phyloP scores from a whole-genome alignment of 2,329 filamentous ascomycete species.

The Aspergillus luchuensis region DNA sequence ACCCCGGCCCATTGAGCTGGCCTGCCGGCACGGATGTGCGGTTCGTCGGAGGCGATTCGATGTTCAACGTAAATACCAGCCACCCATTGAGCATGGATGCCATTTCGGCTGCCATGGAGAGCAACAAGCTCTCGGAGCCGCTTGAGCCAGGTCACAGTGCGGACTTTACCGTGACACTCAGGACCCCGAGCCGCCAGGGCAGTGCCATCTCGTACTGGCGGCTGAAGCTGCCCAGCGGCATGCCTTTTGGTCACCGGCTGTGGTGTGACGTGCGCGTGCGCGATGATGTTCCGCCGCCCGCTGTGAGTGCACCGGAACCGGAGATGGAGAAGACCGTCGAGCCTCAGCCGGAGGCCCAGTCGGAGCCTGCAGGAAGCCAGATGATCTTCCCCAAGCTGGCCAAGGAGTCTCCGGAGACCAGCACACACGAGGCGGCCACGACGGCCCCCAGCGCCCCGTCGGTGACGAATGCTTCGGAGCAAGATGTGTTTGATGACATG shows the following conservation, averaged over 20 bases:
- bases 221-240: slow-evolving; percentile 75
- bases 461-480: slow-evolving; percentile 52
- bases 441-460: slow-evolving; percentile 37
- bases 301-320: slow-evolving; percentile 14
- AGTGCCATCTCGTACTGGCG: slow-evolving; percentile 96
- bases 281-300: slow-evolving; percentile 18
- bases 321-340: slow-evolving; percentile 29
- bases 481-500: slow-evolving; percentile 55
- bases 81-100: slow-evolving; percentile 77
- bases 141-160: slow-evolving; percentile 74
- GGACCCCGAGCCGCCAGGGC: slow-evolving; percentile 74
- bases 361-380: slow-evolving; percentile 56
- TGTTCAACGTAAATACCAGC: slow-evolving; percentile 84
- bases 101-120: slow-evolving; percentile 77
- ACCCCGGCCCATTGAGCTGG: slow-evolving; percentile 78
- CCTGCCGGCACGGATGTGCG: slow-evolving; percentile 86
- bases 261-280: slow-evolving; percentile 88
- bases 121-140: slow-evolving; percentile 69
- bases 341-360: slow-evolving; percentile 36
- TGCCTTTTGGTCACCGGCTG: slow-evolving; percentile 85
- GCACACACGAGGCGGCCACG: slow-evolving; percentile 64
- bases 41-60: slow-evolving; percentile 92
- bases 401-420: slow-evolving; percentile 84
- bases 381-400: slow-evolving; percentile 98
- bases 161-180: slow-evolving; percentile 81